Evolutionary conservation across 148 eudicot species (phyloP).

Genomic region (Pharnaceum exiguum): DNA sequence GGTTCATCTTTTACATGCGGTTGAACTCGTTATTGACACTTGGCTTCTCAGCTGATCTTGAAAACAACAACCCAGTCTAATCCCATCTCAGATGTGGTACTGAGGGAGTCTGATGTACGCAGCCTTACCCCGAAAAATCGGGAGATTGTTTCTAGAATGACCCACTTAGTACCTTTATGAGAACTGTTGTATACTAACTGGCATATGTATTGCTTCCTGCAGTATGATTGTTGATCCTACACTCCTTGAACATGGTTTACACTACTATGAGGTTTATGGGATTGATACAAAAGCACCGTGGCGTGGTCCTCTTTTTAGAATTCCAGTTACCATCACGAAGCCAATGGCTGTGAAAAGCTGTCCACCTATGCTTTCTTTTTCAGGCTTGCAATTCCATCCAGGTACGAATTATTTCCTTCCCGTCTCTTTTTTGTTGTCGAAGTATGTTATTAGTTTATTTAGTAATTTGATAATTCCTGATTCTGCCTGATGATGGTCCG

Average conservation of each 20-base stretch:
- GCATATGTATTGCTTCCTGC: slow-evolving; percentile 7
- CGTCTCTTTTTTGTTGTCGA: background rate
- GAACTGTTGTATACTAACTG: background rate
- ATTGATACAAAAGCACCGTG: slow-evolving; percentile 80
- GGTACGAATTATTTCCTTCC: slow-evolving; percentile 31
- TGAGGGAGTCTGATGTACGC: no score
- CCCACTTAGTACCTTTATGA: no score
- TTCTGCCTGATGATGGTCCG: no score
- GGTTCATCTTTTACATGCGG: no score
- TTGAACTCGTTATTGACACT: no score
- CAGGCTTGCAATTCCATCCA: slow-evolving; percentile 72
- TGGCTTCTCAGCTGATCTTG: no score
- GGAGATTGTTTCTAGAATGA: no score
- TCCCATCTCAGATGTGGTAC: no score
- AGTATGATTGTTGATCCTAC: slow-evolving; percentile 93
- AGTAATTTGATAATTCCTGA: no score
- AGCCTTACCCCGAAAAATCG: no score
- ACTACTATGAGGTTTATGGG: slow-evolving; percentile 78
- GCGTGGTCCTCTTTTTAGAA: slow-evolving; percentile 96
- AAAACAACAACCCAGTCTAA: no score
- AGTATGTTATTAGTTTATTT: background rate
- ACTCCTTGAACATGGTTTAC: slow-evolving; percentile 69
- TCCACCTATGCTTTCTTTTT: slow-evolving; percentile 63
- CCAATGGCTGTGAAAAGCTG: slow-evolving; percentile 52
- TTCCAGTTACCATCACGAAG: slow-evolving; percentile 88